Conservation (phyloP, 306 rosid genomes). For the Luffa aegyptiaca region DNA sequence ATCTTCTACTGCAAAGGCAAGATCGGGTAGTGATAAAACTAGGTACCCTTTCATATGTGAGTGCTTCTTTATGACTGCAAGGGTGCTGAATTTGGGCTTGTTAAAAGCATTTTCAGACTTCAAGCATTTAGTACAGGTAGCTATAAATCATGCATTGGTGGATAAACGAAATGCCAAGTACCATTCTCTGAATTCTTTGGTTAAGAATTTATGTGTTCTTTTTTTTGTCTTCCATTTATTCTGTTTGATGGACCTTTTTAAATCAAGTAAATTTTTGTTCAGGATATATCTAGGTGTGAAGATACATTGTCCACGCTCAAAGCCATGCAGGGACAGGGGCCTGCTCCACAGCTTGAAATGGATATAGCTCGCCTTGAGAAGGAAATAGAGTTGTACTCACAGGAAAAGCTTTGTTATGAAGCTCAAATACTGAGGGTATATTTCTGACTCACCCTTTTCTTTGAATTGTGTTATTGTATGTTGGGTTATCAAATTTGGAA, state of each 20-base stretch:
- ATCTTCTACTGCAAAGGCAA: conserved; percentile 27
- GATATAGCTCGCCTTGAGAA: conserved; percentile 86
- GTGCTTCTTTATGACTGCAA: conserved; percentile 98
- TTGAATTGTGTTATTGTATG: background rate
- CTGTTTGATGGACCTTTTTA: conserved; percentile 5
- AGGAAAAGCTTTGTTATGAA: conserved; percentile 84
- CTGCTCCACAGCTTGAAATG: conserved; percentile 44
- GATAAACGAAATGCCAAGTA: background rate
- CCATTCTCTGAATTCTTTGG: background rate
- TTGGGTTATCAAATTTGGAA: background rate
- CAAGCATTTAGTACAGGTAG: conserved; percentile 96
- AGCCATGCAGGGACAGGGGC: conserved; percentile 56
- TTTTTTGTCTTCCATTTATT: background rate
- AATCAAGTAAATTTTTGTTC: conserved; percentile 13
- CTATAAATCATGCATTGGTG: background rate
- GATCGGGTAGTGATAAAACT: conserved; percentile 37
- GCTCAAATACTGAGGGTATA: conserved; percentile 89
- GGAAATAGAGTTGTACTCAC: conserved; percentile 72
- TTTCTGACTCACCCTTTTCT: background rate
- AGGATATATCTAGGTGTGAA: conserved; percentile 90
- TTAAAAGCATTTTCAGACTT: conserved; percentile 92
- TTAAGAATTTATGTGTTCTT: background rate
- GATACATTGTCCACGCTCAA: conserved; percentile 75
- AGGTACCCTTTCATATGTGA: conserved; percentile 87
- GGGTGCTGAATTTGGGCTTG: conserved; percentile 92